Conservation (phyloP, 331 rosid genomes). For the Erythrophleum ivorense region DNA sequence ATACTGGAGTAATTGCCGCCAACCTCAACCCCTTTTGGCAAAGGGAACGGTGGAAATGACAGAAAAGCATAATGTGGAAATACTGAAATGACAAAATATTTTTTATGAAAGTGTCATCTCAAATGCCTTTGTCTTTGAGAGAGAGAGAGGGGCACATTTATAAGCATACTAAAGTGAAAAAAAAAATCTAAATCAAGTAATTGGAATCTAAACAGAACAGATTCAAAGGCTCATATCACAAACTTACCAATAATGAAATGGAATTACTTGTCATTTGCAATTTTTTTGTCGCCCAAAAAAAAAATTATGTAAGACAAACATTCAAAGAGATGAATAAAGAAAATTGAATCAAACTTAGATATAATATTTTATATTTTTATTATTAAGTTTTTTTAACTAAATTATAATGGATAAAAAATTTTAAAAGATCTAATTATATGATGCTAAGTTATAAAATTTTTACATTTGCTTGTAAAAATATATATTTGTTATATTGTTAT, state of each 20-base stretch:
- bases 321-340: conserved; percentile 12
- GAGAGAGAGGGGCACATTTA: not conserved
- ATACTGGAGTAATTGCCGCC: not conserved
- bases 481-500: no score
- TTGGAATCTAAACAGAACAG: conserved; percentile 43
- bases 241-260: conserved; percentile 41
- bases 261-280: not conserved
- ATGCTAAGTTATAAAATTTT: not conserved
- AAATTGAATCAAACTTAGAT: not conserved
- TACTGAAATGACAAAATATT: not conserved
- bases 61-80: not conserved
- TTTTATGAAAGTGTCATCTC: conserved; percentile 17
- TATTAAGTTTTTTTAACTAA: not conserved
- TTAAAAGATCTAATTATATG: not conserved
- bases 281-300: not conserved
- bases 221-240: conserved; percentile 47
- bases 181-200: conserved; percentile 26
- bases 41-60: conserved; percentile 12
- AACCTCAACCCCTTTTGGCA: not conserved
- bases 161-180: not conserved
- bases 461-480: no score
- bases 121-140: conserved; percentile 14
- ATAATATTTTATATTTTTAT: not conserved
- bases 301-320: conserved; percentile 6
- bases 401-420: not conserved